Conservation (phyloP, 192 early-diverging fungal genomes). For the Backusella circina region DNA sequence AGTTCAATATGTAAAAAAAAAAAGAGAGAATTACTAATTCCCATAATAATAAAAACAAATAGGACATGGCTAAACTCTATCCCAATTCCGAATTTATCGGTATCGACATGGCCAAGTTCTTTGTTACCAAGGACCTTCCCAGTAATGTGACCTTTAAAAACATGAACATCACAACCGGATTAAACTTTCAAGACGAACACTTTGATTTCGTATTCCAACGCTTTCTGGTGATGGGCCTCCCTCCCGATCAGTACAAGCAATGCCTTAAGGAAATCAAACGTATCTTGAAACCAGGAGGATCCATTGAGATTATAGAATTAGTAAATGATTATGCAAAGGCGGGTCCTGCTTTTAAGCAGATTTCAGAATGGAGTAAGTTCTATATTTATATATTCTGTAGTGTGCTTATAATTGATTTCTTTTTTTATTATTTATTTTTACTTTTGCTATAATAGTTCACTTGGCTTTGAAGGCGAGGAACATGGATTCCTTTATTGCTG, state of each 20-base stretch:
- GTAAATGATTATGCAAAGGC: slow-evolving; percentile 20
- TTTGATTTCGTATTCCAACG: slow-evolving; percentile 40
- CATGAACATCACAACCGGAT: slow-evolving; percentile 19
- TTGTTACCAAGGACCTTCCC: slow-evolving; percentile 12
- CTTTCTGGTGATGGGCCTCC: slow-evolving; percentile 34
- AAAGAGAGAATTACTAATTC: background rate
- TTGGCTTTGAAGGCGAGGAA: slow-evolving; percentile 8
- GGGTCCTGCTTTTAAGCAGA: slow-evolving; percentile 18
- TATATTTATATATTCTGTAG: background rate
- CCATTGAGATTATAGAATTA: slow-evolving; percentile 27
- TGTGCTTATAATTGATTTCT: background rate
- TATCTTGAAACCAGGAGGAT: slow-evolving; percentile 27
- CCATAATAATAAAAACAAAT: background rate
- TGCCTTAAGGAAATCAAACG: slow-evolving; percentile 26
- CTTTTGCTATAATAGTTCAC: slow-evolving; percentile 14
- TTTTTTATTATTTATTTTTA: background rate
- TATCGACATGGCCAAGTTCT: slow-evolving; percentile 32
- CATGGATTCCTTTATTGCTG: slow-evolving; percentile 30
- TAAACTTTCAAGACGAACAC: slow-evolving; percentile 21
- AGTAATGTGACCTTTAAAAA: slow-evolving; percentile 20
- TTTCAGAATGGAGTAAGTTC: slow-evolving; percentile 23
- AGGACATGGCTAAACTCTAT: slow-evolving; percentile 35
- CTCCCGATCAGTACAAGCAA: slow-evolving; percentile 9
- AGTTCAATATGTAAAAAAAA: background rate
- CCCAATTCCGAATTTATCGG: slow-evolving; percentile 35